Evolutionary conservation across 169 alveolate species (phyloP).

Genomic region (Cryptosporidium felis): DNA sequence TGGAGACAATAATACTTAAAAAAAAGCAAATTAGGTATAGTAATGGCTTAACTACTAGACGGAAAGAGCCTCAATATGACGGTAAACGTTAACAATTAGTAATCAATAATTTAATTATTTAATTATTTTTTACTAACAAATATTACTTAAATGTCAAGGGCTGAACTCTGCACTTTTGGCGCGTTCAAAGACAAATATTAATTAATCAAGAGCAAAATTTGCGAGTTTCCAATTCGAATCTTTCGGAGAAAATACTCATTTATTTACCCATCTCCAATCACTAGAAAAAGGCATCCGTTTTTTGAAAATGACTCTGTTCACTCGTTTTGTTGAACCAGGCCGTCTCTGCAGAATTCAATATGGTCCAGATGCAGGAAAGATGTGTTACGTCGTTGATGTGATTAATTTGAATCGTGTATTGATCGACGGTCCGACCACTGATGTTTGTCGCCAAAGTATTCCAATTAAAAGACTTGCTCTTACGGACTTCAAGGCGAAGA

Average conservation of each 20-base stretch:
- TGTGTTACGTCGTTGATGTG: conserved; percentile 88
- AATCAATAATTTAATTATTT: not conserved
- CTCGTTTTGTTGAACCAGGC: conserved; percentile 91
- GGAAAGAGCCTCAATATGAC: not conserved
- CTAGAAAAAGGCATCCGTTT: not conserved
- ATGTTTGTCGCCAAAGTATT: conserved; percentile 87
- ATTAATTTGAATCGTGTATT: conserved; percentile 86
- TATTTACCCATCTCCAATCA: not conserved
- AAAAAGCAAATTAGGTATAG: not conserved
- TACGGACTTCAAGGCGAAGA: conserved; percentile 85
- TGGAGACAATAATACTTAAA: conserved; percentile 31
- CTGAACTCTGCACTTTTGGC: not conserved
- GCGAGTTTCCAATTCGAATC: not conserved
- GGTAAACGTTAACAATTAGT: too few relatives aligned
- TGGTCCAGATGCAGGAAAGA: conserved; percentile 93
- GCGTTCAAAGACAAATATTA: conserved; percentile 24
- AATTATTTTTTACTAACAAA: not conserved
- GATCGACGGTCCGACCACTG: conserved; percentile 89
- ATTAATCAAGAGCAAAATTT: not conserved
- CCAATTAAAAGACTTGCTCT: conserved; percentile 87
- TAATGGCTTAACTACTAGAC: not conserved
- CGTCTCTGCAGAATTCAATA: conserved; percentile 89
- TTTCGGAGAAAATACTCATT: not conserved
- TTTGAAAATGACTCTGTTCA: conserved; percentile 81
- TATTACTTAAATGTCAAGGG: not conserved